Evolutionary conservation across 345 rosid species (phyloP).

Genomic region (Eucalyptus tenuipes): DNA sequence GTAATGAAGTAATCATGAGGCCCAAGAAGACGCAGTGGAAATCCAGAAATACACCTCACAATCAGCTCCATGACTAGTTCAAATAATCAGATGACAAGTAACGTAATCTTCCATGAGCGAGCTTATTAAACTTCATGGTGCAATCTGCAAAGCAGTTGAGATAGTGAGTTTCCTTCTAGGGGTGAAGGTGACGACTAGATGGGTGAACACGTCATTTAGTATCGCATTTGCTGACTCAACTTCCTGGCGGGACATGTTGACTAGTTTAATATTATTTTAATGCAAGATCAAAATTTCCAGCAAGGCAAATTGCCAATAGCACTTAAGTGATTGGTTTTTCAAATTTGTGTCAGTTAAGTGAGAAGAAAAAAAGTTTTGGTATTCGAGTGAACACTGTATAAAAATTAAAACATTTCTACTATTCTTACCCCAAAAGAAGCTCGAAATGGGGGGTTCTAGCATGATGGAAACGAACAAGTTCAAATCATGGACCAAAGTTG

Average conservation of each 20-base stretch:
- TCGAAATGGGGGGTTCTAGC: neutral
- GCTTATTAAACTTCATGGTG: neutral
- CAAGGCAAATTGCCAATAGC: too few species aligned
- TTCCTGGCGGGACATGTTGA: too few species aligned
- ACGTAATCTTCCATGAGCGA: neutral
- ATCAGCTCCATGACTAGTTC: neutral
- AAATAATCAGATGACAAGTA: neutral
- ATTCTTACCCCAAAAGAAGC: neutral
- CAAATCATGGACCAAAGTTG: neutral
- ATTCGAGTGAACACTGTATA: rapidly evolving
- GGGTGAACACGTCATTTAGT: neutral
- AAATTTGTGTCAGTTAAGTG: too few species aligned
- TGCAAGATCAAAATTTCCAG: too few species aligned
- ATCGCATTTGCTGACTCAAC: too few species aligned
- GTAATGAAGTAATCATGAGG: neutral
- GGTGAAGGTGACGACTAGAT: neutral
- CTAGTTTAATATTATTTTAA: too few species aligned
- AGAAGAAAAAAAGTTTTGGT: too few species aligned
- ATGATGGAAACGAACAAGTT: neutral
- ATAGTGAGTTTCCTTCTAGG: neutral
- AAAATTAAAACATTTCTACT: too few species aligned
- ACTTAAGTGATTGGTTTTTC: rapidly evolving
- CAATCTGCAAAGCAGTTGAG: neutral
- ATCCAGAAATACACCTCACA: neutral
- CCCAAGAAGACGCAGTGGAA: neutral